These are phyloP conservation scores for Hyphodiscus sp. DNA, from an alignment of 2,329 filamentous ascomycete genomes.

Conservation along the genomic window DNA sequence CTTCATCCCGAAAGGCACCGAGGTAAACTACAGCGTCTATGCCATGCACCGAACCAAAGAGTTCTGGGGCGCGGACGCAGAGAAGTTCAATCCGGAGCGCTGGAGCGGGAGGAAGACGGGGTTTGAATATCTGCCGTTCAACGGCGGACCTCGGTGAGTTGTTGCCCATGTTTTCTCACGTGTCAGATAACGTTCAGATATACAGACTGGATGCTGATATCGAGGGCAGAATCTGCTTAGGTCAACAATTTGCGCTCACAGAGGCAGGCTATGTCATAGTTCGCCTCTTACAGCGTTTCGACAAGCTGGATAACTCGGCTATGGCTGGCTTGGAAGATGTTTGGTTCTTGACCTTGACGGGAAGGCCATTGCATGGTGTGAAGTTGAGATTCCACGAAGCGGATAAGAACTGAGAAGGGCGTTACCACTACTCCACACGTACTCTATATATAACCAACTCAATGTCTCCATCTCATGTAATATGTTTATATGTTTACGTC, in stretches of 20 bases:
- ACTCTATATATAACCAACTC: too few species aligned
- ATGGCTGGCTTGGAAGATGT: conserved; percentile 33
- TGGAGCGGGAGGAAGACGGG: conserved; percentile 38
- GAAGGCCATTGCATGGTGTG: too few species aligned
- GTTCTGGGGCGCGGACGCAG: conserved; percentile 32
- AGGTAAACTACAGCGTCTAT: conserved; percentile 29
- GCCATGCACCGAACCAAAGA: conserved; percentile 32
- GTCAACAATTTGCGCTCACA: conserved; percentile 30
- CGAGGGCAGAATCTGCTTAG: conserved; percentile 51
- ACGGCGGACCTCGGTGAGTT: conserved; percentile 3
- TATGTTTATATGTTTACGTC: too few species aligned
- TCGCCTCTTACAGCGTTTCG: conserved; percentile 9
- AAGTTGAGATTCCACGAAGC: too few species aligned
- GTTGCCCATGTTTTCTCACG: background rate
- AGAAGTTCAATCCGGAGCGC: conserved; percentile 32
- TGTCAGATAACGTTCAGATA: too few species aligned
- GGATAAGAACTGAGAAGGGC: too few species aligned
- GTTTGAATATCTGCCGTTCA: conserved; percentile 33
- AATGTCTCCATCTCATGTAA: too few species aligned
- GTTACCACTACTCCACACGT: too few species aligned
- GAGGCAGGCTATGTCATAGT: conserved; percentile 9
- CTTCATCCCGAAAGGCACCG: conserved; percentile 27
- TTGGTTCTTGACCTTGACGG: too few species aligned
- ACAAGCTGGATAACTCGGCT: conserved; percentile 26
- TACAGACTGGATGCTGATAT: conserved; percentile 3